Conservation (phyloP, 2,329 filamentous ascomycete species). For the Coleophoma crateriformis region DNA sequence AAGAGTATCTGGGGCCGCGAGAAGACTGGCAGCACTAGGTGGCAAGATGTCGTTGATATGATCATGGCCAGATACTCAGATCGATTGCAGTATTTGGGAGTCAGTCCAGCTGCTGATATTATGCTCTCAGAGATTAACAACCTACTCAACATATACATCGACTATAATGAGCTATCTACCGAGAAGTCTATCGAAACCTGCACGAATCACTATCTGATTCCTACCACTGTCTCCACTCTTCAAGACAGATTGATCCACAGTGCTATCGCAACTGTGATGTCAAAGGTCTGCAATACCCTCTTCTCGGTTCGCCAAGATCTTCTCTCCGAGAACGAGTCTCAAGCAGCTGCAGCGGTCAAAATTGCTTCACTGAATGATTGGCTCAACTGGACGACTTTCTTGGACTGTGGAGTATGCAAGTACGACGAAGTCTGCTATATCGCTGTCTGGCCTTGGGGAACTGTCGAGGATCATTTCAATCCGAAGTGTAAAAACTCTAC, state of each 20-base stretch:
- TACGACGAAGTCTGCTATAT: conserved; percentile 51
- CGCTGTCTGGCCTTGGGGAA: conserved; percentile 58
- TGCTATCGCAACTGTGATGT: conserved; percentile 28
- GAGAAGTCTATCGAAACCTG: conserved; percentile 39
- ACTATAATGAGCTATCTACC: conserved; percentile 30
- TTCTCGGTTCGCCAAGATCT: conserved; percentile 5
- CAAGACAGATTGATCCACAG: conserved; percentile 35
- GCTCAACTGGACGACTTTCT: conserved; percentile 52
- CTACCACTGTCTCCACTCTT: conserved; percentile 27
- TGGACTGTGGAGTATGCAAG: conserved; percentile 44
- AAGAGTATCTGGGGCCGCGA: conserved; percentile 32
- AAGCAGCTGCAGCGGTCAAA: background rate
- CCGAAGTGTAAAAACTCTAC: conserved; percentile 35
- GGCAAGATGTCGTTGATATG: conserved; percentile 6
- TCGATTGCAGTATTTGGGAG: conserved; percentile 4
- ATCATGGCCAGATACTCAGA: conserved; percentile 2
- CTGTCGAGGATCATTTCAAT: conserved; percentile 43
- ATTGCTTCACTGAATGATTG: conserved; percentile 15
- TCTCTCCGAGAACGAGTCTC: background rate
- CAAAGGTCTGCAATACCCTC: conserved; percentile 29
- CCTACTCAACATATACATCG: conserved; percentile 34
- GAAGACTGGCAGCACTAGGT: conserved; percentile 2
- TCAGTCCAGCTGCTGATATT: background rate
- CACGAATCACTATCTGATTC: conserved; percentile 34
- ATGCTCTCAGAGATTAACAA: conserved; percentile 31